phyloP scores from a whole-genome alignment of 2,329 filamentous ascomycete genomes.

The Calonectria henricotiae region DNA sequence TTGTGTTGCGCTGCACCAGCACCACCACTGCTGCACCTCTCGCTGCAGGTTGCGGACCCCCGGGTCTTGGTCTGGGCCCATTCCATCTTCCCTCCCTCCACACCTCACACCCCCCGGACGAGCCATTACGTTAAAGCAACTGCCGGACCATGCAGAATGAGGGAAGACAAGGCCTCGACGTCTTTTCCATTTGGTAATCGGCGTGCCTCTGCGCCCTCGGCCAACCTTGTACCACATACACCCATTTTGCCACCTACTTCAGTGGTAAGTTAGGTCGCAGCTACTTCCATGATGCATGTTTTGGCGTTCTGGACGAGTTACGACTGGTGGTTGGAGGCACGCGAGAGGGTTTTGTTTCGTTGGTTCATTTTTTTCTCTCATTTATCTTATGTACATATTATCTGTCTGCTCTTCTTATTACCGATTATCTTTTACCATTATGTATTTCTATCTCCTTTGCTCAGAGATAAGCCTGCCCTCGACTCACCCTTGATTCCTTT shows the following conservation, averaged over 20 bases:
- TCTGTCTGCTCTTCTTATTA: slow-evolving; percentile 38
- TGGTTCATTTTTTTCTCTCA: slow-evolving; percentile 45
- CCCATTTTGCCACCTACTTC: not conserved
- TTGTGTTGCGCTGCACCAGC: slow-evolving; percentile 15
- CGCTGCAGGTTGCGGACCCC: slow-evolving; percentile 25
- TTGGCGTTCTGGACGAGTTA: slow-evolving; percentile 26
- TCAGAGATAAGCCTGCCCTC: slow-evolving; percentile 54
- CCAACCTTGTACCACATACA: slow-evolving; percentile 43
- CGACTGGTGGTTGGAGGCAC: slow-evolving; percentile 38
- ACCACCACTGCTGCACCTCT: slow-evolving; percentile 10
- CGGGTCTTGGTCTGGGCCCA: slow-evolving; percentile 28
- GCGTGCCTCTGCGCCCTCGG: slow-evolving; percentile 49
- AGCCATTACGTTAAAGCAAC: slow-evolving; percentile 55
- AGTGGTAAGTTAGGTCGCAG: slow-evolving; percentile 7
- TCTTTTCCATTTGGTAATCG: slow-evolving; percentile 55
- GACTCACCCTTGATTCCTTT: slow-evolving; percentile 32
- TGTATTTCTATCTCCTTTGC: slow-evolving; percentile 60
- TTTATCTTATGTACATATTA: slow-evolving; percentile 30
- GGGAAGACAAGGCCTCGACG: slow-evolving; percentile 48
- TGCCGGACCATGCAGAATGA: slow-evolving; percentile 54
- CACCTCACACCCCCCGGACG: slow-evolving; percentile 42
- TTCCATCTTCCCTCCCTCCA: slow-evolving; percentile 26
- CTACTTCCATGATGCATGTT: slow-evolving; percentile 20
- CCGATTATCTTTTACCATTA: slow-evolving; percentile 58
- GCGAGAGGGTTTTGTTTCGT: slow-evolving; percentile 39